Evolutionary conservation across 805 yeast species (phyloP), one percentile per base, ranked within the genome.

Genomic region (Zygosaccharomyces bisporus): DNA sequence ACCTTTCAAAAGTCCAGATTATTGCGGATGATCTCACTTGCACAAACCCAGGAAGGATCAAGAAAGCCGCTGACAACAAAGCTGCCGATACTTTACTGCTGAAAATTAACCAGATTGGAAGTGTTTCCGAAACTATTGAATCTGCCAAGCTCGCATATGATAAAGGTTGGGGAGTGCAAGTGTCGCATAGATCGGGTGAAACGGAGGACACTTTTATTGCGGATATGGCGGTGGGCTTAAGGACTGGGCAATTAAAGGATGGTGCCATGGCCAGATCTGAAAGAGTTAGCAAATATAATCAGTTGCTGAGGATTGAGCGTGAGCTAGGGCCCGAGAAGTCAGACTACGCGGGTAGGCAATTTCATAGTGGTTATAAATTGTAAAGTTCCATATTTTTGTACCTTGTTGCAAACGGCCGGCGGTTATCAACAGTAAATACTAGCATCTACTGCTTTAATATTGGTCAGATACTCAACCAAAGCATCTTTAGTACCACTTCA

Each of bases 221-320:
- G 63, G 96, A 88, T 72, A 77, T 88, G 66, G 73, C 85, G 60
- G 96, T 89, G 58, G 96, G 96, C 76, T 77, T 88, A 69, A 84
- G 95, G 79, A 62, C 90, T 53, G 96, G 95, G 67, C 95, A 88
- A 77, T 82, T 88, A 73, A 88, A 88, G 85, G 83, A 95, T 58
- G 96, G 96, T 78, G 96, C 96, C 64, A 95, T 96, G 64, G 91
- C 95, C 59, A 86, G 96, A 76, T 85, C 95, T 55, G 96, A 88
- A 79, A 87, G 96, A 80, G 80, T 88, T 71, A 95, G 95, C 70
- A 88, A 88, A 79, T 80, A 81, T 71, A 88, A 88, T 85, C 95
- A 88, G 79, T 79, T 88, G 69, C 79, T 88, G 69, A 83, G 96
- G 74, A 88, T 88, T 64, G 96, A 88, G 80, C 90, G 88, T 77